Base-by-base conservation (phyloP, 2,329 filamentous ascomycete species). In the Colletotrichum lini region DNA sequence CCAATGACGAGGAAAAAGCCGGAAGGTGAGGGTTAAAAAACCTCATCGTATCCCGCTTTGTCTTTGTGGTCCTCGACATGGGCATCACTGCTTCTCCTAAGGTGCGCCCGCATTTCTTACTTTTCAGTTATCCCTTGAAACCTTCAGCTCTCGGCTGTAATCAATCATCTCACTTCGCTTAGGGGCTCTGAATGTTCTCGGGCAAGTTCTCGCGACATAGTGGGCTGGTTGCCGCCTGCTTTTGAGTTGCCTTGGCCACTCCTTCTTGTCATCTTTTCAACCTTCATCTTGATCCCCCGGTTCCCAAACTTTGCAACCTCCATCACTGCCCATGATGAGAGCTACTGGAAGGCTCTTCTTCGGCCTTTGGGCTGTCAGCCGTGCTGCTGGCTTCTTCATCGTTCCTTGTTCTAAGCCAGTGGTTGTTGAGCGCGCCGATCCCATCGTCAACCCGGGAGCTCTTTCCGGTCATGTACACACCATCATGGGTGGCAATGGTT, bases 401-500 rank as follows among this genome's bases (percentile, higher is more conserved):
- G 45, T 74, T 40, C 70, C 72, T 12, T 74, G 72, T 38, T 70
- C 72, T 9, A 64, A 72, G 10, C 72, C 72, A 15, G 63, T 74
- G 44, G 72, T 73, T 13, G 67, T 73, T 30, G 66, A 90, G 76
- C 85, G 89, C 59, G 80, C 86, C 56, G 90, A 93, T 77, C 90
- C 91, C 2, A 88, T 93, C 72, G 79, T 91, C 56, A 82, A 77
- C 35, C 88, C 90, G 4, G 88, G 89, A 16, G 70, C 67, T 0
- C 81, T 90, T 4, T 85, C 89, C 5, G 77, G 79, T 9, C 90
- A 93, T 78, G 83, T 89, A 3, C 91, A 92, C 76, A 89, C 86
- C 13, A 85, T 93, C 70, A 86, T 89, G 78, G 90, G 91, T 16
- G 90, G 90, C 23, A 89, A 88, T 73, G 89, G 84, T 9, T 92